Evolutionary conservation across 768 basidiomycete genomes (phyloP).

Genomic region (Roridomyces roridus): DNA sequence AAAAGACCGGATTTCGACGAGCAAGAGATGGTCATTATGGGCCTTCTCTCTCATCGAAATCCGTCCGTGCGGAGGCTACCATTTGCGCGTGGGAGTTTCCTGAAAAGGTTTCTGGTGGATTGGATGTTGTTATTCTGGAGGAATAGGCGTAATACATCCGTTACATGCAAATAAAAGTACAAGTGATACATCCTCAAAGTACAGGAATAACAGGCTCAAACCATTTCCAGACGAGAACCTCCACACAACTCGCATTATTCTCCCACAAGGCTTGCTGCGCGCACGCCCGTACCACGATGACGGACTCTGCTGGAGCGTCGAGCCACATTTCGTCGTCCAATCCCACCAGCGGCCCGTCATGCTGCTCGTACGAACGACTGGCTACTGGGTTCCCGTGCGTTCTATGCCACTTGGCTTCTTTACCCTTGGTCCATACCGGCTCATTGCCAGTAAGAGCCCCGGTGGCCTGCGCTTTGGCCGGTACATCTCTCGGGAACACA

Average conservation of each 20-base stretch:
- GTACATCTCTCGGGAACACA: not conserved
- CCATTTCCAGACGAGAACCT: conserved; percentile 13
- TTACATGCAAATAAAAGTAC: no score
- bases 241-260: conserved; percentile 8
- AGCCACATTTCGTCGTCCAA: conserved; percentile 11
- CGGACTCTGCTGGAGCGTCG: not conserved
- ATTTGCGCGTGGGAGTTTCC: no score
- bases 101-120: no score
- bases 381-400: conserved; percentile 8
- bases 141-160: no score
- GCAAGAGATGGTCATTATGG: no score
- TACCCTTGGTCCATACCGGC: not conserved
- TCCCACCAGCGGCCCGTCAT: conserved; percentile 1
- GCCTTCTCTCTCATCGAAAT: no score
- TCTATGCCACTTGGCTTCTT: not conserved
- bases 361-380: not conserved
- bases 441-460: conserved; percentile 3
- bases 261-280: conserved; percentile 7
- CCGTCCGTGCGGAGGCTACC: no score
- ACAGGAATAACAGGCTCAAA: conserved; percentile 11
- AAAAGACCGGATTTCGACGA: no score
- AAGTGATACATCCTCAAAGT: no score
- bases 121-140: no score
- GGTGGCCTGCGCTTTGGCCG: not conserved
- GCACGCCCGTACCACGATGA: conserved; percentile 12